Base-by-base conservation (phyloP, 129 eudicot species). In the Smallanthus sonchifolius region DNA sequence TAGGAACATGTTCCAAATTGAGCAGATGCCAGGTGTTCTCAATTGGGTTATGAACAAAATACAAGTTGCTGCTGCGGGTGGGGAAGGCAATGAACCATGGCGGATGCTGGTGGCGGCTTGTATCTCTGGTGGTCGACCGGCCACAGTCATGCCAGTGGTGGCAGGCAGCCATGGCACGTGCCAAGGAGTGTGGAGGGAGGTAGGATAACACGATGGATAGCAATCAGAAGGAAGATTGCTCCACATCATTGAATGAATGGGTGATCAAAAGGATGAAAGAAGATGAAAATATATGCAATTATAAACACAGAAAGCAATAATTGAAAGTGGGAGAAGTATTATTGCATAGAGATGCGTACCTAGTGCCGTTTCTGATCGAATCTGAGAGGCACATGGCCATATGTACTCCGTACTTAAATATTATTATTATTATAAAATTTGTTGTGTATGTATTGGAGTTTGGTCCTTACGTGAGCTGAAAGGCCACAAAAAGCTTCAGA, bases 41-140 rank as follows among this genome's bases (percentile, higher is more conserved):
- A 59, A 76, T 59, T 28, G 92, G 89, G 67, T 86, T 88, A 75
- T 86, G 85, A 59, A 75, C 75, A 65, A 81, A 87, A 73, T 91
- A 87, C 24, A 78, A 70, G 30, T 70, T 74, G 65, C 62, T 62
- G 72, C 43, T 49, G 43, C 81, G 88, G 37, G 86, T 76, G 45
- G 95, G 87, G 65, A 84, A 67, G 16, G 89, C 95, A 13, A 88
- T 2, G 65, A 88, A 86, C 95, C 97, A 91, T 19, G 96, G 81
- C 30, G 84, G 84, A 52, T 83, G 87, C 62, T 63, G 85, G 74
- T 48, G 86, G 57, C 17, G 81, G 63, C 10, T 28, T 36, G 67
- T 59, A 19, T 73, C 20, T 13, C 16, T 9, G 62, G 67, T 30
- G 17, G 70, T 45, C 55, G 54, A 47, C 63, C 73, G 81, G 55